Evolutionary conservation across 805 yeast species (phyloP).

Genomic region (Kazachstania africana): DNA sequence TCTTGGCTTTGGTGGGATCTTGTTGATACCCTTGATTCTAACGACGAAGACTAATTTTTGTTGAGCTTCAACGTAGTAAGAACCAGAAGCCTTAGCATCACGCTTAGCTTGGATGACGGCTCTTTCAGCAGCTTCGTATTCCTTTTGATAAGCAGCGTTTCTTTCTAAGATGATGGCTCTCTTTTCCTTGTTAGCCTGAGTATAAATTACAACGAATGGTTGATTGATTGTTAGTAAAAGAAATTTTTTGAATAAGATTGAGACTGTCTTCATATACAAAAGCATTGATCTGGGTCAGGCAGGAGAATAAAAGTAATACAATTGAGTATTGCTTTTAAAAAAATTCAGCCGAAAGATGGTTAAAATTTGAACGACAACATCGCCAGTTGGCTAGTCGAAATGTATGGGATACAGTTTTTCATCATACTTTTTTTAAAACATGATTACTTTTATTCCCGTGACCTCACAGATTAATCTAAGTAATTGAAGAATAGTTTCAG

Average conservation of each 20-base stretch:
- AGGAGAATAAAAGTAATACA: neutral
- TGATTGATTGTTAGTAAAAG: neutral
- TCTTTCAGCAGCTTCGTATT: constrained; percentile 87
- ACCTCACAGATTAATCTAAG: neutral
- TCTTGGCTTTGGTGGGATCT: constrained; percentile 98
- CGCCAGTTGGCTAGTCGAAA: constrained; percentile 54
- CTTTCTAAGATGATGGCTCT: constrained; percentile 76
- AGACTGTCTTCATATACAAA: neutral
- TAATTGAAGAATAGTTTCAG: neutral
- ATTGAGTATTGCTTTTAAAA: neutral
- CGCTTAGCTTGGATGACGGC: constrained; percentile 79
- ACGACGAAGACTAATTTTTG: constrained; percentile 88
- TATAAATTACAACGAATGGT: too few species aligned
- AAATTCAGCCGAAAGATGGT: constrained; percentile 65
- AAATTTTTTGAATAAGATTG: constrained; percentile 1
- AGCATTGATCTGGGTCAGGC: neutral
- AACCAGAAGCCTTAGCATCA: constrained; percentile 87
- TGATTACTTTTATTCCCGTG: neutral
- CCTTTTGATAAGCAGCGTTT: constrained; percentile 93
- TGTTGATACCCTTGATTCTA: constrained; percentile 99
- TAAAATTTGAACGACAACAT: constrained; percentile 57
- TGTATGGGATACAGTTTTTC: constrained; percentile 37
- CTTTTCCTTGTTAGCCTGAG: constrained; percentile 39
- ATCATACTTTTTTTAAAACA: constrained; percentile 22
- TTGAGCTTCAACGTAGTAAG: constrained; percentile 93